Percentiles rank a stretch among this genome's conserved stretches.
These are phyloP conservation scores for Corymbia calophylla DNA, from an alignment of 441 rosid species.

Conservation along the genomic window DNA sequence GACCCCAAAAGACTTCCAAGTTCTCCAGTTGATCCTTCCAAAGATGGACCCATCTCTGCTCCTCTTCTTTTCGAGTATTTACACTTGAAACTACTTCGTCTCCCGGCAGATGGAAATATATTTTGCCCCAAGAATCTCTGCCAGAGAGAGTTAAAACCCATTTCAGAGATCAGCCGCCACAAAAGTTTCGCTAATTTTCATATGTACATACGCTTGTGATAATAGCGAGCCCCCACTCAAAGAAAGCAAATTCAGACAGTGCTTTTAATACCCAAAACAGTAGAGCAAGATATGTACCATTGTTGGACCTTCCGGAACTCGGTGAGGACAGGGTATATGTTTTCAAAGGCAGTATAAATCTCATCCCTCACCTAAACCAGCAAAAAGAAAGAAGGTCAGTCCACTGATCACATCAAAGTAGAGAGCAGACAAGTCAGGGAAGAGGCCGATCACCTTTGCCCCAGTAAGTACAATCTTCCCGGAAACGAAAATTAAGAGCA, in stretches of 20 bases:
- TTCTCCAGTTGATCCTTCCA: background rate
- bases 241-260: background rate
- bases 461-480: conserved; percentile 81
- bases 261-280: background rate
- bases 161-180: background rate
- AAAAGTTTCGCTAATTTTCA: background rate
- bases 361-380: conserved; percentile 59
- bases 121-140: background rate
- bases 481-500: conserved; percentile 65
- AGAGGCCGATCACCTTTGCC: conserved; percentile 46
- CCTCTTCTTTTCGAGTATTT: background rate
- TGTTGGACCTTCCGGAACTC: conserved; percentile 76
- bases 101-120: background rate
- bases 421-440: background rate
- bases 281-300: conserved; percentile 25
- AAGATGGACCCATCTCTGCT: background rate
- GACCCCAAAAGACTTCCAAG: background rate
- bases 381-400: background rate
- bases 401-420: background rate
- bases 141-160: background rate
- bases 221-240: background rate
- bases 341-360: conserved; percentile 67
- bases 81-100: background rate
- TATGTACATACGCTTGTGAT: background rate
- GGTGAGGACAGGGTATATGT: conserved; percentile 69